These are phyloP conservation scores for Teunomyces aglyptinius DNA, from an alignment of 805 yeast species.

Conservation along the genomic window DNA sequence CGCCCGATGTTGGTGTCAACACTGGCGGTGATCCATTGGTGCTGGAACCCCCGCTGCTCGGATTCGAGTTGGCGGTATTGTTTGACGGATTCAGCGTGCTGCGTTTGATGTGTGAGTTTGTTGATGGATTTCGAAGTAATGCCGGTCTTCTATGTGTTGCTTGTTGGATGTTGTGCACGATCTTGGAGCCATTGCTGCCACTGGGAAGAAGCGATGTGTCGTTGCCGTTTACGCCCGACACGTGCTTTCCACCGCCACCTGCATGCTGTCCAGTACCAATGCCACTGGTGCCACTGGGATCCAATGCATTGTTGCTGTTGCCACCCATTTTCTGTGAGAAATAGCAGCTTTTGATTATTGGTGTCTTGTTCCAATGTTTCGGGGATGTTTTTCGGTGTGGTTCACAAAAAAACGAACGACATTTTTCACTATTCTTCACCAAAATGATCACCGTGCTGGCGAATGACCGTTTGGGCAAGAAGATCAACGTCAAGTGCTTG, in stretches of 20 bases:
- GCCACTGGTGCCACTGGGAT: not conserved
- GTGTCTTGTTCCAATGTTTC: not conserved
- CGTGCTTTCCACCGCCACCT: not conserved
- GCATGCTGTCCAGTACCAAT: not conserved
- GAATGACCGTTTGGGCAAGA: slow-evolving; percentile 73
- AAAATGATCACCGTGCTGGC: slow-evolving; percentile 43
- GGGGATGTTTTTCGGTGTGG: not conserved
- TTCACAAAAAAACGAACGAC: not conserved
- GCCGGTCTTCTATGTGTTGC: not conserved
- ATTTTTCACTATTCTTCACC: not conserved
- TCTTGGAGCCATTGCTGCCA: not conserved
- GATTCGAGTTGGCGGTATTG: not conserved
- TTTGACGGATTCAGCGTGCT: not conserved
- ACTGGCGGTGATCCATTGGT: not conserved
- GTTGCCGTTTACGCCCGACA: too few species aligned
- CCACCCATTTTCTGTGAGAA: not conserved
- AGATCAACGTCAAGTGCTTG: slow-evolving; percentile 83
- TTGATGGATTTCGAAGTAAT: not conserved
- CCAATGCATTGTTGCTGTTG: not conserved
- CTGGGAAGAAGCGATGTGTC: too few species aligned
- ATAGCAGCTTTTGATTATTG: not conserved
- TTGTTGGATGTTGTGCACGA: not conserved
- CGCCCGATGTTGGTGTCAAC: not conserved
- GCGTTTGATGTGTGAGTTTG: not conserved
- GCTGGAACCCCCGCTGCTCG: not conserved